These are phyloP conservation scores for Termitomyces bulborhizus DNA, from an alignment of 768 basidiomycete genomes.

Conservation along the genomic window DNA sequence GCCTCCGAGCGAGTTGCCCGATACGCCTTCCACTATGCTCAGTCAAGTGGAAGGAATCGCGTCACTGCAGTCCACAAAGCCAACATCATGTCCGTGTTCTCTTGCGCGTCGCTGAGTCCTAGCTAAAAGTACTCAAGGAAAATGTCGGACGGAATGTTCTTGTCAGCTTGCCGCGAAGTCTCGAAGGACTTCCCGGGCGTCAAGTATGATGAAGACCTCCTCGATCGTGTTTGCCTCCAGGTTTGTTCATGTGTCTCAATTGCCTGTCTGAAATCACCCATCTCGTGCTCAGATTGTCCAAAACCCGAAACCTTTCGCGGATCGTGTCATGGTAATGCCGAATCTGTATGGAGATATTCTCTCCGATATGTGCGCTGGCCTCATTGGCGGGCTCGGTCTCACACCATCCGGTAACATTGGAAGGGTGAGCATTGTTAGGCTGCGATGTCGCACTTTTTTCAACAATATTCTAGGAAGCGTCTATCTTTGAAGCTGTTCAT, in stretches of 20 bases:
- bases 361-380: slow-evolving; percentile 97
- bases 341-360: slow-evolving; percentile 95
- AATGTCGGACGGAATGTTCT: slow-evolving; percentile 99
- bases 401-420: slow-evolving; percentile 99
- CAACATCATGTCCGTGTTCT: slow-evolving; percentile 82
- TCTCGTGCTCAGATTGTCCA: slow-evolving; percentile 60
- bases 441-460: slow-evolving; percentile 5
- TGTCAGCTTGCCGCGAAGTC: slow-evolving; percentile 94
- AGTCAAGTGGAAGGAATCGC: slow-evolving; percentile 75
- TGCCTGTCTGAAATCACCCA: neutral
- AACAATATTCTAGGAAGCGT: slow-evolving; percentile 69
- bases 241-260: slow-evolving; percentile 29
- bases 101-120: slow-evolving; percentile 7
- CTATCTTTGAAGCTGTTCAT: slow-evolving; percentile 99
- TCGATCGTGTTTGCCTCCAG: slow-evolving; percentile 94
- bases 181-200: slow-evolving; percentile 94
- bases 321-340: slow-evolving; percentile 99
- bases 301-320: slow-evolving; percentile 89
- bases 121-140: slow-evolving; percentile 54
- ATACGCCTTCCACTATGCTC: slow-evolving; percentile 98
- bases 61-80: slow-evolving; percentile 99
- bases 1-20: slow-evolving; percentile 98
- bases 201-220: slow-evolving; percentile 91
- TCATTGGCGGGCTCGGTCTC: slow-evolving; percentile 95
- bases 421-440: slow-evolving; percentile 44